phyloP scores from a whole-genome alignment of 805 yeast species.

The Starmerella potacharoeniae region DNA sequence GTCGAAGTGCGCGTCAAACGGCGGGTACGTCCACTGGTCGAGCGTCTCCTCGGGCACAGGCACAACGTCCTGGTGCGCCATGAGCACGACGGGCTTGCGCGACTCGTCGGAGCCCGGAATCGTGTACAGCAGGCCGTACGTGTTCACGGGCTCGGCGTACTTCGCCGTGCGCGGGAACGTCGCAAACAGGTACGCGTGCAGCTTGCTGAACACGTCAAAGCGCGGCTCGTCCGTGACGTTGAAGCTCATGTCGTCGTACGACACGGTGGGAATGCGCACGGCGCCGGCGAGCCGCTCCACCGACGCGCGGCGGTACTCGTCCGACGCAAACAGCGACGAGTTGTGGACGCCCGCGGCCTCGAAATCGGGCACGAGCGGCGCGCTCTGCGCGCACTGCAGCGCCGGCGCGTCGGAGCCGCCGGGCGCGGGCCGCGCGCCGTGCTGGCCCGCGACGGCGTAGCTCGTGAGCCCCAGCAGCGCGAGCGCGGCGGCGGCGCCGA shows the following conservation, averaged over 20 bases:
- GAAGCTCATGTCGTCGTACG: slow-evolving; percentile 41
- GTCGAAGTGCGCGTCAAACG: slow-evolving; percentile 55
- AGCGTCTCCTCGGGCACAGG: slow-evolving; percentile 49
- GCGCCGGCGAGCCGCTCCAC: slow-evolving; percentile 34
- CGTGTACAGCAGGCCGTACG: slow-evolving; percentile 48
- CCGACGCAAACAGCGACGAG: slow-evolving; percentile 7
- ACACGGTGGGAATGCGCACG: slow-evolving; percentile 53
- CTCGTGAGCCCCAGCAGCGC: background rate
- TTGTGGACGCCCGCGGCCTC: slow-evolving; percentile 4
- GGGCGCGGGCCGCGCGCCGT: background rate
- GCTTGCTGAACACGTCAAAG: slow-evolving; percentile 38
- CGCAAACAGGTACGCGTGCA: slow-evolving; percentile 43
- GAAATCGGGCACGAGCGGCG: slow-evolving; percentile 7
- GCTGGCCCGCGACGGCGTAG: slow-evolving; percentile 2
- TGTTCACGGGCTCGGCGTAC: slow-evolving; percentile 42
- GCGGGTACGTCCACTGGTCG: slow-evolving; percentile 50
- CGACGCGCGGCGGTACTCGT: slow-evolving; percentile 13
- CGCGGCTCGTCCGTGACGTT: slow-evolving; percentile 41
- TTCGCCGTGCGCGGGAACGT: slow-evolving; percentile 46
- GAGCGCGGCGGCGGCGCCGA: slow-evolving; percentile 1
- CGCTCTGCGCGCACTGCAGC: slow-evolving; percentile 10
- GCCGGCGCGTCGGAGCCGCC: background rate
- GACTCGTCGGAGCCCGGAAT: slow-evolving; percentile 43
- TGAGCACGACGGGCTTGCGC: slow-evolving; percentile 53
- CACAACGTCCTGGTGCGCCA: slow-evolving; percentile 70